phyloP scores from a whole-genome alignment of 1,284 basidiomycete species.

The Tilletiopsis washingtonensis region DNA sequence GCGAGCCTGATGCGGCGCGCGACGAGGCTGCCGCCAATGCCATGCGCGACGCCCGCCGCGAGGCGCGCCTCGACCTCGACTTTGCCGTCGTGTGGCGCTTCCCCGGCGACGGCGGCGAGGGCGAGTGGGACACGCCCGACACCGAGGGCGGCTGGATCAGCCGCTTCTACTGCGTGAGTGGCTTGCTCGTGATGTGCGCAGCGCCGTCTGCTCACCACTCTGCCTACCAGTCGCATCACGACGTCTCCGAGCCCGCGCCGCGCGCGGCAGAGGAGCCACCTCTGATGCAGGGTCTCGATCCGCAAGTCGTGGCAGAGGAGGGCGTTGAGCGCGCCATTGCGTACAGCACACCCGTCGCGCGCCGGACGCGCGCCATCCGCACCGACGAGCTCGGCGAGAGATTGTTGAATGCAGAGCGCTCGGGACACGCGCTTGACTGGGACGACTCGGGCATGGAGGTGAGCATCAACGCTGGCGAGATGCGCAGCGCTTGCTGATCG shows the following conservation, averaged over 20 bases:
- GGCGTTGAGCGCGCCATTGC: neutral
- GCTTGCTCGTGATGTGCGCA: neutral
- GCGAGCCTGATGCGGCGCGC: conserved; percentile 5
- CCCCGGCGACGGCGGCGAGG: conserved; percentile 34
- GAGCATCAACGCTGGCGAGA: too few species aligned
- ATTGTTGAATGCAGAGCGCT: neutral
- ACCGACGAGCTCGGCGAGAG: neutral
- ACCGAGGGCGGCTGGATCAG: conserved; percentile 39
- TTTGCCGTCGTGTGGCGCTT: conserved; percentile 38
- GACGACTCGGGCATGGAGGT: conserved; percentile 32
- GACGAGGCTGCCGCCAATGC: conserved; percentile 5
- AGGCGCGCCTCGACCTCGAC: conserved; percentile 28
- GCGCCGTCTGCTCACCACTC: neutral
- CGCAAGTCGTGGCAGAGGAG: neutral
- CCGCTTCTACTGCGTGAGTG: conserved; percentile 27
- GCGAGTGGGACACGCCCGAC: conserved; percentile 31
- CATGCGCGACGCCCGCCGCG: conserved; percentile 7
- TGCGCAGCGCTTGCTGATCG: too few species aligned
- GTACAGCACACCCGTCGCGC: conserved; percentile 21
- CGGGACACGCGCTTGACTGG: conserved; percentile 21
- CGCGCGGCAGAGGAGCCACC: neutral
- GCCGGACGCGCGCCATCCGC: conserved; percentile 5
- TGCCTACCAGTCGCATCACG: neutral
- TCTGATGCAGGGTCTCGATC: neutral
- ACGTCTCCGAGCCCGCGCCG: neutral